phyloP scores from a whole-genome alignment of 768 basidiomycete species.

The Neoboletus brunneissimus region DNA sequence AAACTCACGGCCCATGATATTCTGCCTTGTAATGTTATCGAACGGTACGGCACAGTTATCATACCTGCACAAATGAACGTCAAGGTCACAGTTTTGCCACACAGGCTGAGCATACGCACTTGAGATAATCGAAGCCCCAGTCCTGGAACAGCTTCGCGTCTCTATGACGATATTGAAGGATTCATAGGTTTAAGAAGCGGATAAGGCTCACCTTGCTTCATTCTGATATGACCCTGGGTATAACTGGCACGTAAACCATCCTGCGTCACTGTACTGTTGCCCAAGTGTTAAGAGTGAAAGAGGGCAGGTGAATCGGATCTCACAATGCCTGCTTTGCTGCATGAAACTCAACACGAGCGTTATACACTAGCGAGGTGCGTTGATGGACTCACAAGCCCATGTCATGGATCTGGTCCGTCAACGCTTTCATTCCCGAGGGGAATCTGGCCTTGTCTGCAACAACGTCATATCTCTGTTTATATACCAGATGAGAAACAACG shows the following conservation, averaged over 20 bases:
- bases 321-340: conserved; percentile 62
- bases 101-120: conserved; percentile 37
- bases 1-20: conserved; percentile 52
- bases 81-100: not conserved
- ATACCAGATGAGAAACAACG: not conserved
- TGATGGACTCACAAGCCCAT: conserved; percentile 50
- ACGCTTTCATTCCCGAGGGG: conserved; percentile 53
- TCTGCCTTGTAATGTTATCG: conserved; percentile 53
- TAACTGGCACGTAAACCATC: conserved; percentile 63
- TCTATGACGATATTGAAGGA: conserved; percentile 29
- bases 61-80: conserved; percentile 38
- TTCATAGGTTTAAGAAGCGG: not conserved
- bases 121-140: conserved; percentile 67
- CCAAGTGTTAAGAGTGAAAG: conserved; percentile 1
- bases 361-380: not conserved
- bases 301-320: conserved; percentile 17
- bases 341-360: not conserved
- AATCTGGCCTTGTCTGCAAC: conserved; percentile 47
- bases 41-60: conserved; percentile 64
- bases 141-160: conserved; percentile 57
- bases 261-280: conserved; percentile 61
- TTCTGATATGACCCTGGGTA: conserved; percentile 68
- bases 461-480: not conserved
- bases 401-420: conserved; percentile 54
- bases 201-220: conserved; percentile 46